phyloP scores from a whole-genome alignment of 2,329 filamentous ascomycete species.

The Phaeosphaeriaceae sp. region DNA sequence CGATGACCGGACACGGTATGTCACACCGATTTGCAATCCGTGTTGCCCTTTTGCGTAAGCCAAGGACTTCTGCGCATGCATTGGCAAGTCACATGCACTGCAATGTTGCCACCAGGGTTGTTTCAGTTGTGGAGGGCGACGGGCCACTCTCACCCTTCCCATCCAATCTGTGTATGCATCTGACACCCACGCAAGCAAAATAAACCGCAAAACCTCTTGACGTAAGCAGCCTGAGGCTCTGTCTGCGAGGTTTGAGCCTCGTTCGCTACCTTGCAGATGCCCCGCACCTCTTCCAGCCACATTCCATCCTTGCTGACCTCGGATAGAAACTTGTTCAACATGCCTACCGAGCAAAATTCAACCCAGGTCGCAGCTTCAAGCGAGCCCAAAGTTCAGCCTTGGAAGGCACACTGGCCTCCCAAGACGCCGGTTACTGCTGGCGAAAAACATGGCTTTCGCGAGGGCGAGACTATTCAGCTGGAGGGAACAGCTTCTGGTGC shows the following conservation, averaged over 20 bases:
- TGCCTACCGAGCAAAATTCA: background rate
- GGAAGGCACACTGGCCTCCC: background rate
- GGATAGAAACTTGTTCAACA: background rate
- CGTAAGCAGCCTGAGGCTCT: background rate
- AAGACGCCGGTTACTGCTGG: background rate
- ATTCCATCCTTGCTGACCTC: background rate
- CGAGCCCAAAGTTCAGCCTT: background rate
- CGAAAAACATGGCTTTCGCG: background rate
- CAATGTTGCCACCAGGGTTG: background rate
- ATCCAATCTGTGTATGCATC: background rate
- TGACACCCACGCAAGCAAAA: background rate
- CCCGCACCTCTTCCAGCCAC: background rate
- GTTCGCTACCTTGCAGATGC: background rate
- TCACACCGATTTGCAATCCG: background rate
- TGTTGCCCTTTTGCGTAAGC: background rate
- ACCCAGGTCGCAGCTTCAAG: background rate
- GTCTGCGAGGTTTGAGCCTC: background rate
- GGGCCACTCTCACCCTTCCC: background rate
- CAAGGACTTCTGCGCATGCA: background rate
- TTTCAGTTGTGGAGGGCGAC: background rate
- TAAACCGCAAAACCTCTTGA: background rate
- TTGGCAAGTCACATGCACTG: background rate
- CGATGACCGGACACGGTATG: background rate
- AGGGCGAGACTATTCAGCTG: background rate
- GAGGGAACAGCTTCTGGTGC: background rate